These are phyloP conservation scores for Phialophora expanda DNA, from an alignment of 2,329 filamentous ascomycete genomes.

Conservation along the genomic window DNA sequence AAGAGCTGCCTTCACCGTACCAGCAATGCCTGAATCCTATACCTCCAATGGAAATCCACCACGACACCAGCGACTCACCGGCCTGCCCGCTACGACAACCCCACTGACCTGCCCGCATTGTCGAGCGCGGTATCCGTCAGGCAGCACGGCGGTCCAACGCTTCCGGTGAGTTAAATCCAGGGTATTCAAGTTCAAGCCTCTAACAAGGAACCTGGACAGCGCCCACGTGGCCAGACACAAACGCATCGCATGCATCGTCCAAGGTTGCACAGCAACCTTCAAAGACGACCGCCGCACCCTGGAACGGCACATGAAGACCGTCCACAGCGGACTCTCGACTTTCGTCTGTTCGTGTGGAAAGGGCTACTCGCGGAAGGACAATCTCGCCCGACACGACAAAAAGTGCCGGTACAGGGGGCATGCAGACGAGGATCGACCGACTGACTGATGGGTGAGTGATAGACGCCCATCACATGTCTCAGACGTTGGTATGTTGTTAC, in stretches of 20 bases:
- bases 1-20: too few species aligned
- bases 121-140: not conserved
- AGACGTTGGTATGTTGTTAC: too few species aligned
- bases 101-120: not conserved
- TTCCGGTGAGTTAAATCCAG: not conserved
- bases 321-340: not conserved
- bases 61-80: not conserved
- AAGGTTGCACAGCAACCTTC: not conserved
- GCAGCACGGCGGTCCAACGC: not conserved
- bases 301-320: constrained; percentile 6
- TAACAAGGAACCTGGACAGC: not conserved
- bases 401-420: not conserved
- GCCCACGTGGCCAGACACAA: not conserved
- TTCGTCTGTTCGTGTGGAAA: constrained; percentile 8
- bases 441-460: not conserved
- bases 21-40: too few species aligned
- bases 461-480: not conserved
- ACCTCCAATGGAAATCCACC: too few species aligned
- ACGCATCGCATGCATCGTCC: not conserved
- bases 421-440: too few species aligned
- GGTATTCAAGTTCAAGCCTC: not conserved
- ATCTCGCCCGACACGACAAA: constrained; percentile 2
- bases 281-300: constrained; percentile 5
- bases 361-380: constrained; percentile 7
- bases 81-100: not conserved